Evolutionary conservation across 2,329 filamentous ascomycete genomes (phyloP).

Genomic region (Pseudogymnoascus verrucosus): DNA sequence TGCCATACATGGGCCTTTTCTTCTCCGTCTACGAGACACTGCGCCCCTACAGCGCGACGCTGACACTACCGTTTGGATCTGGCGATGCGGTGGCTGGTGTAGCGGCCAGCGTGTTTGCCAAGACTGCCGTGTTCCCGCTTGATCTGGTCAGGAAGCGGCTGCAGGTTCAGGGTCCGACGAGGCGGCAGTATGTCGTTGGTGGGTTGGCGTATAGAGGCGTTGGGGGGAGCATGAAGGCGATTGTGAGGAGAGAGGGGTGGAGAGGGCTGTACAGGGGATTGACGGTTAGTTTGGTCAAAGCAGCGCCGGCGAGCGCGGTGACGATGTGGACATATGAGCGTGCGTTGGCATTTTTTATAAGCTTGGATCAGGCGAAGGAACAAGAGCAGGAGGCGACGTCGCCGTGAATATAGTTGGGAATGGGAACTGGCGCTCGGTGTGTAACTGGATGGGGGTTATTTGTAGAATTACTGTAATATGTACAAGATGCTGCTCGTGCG

Average conservation of each 20-base stretch:
- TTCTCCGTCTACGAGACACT: constrained; percentile 82
- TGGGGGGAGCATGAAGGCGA: constrained; percentile 55
- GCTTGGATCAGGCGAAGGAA: not conserved
- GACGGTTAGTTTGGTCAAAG: constrained; percentile 78
- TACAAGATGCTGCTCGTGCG: not conserved
- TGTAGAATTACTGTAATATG: not conserved
- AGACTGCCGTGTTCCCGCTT: constrained; percentile 85
- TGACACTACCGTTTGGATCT: constrained; percentile 61
- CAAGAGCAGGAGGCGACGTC: not conserved
- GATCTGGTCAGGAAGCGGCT: constrained; percentile 88
- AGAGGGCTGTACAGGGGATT: constrained; percentile 82
- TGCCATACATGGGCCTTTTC: constrained; percentile 96
- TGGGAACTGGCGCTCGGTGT: not conserved
- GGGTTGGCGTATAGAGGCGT: constrained; percentile 51
- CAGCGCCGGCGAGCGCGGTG: constrained; percentile 70
- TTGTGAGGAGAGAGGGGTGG: constrained; percentile 64
- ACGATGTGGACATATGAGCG: constrained; percentile 74
- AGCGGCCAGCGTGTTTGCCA: constrained; percentile 69
- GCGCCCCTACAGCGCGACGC: constrained; percentile 46
- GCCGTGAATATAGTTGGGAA: not conserved
- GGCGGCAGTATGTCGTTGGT: constrained; percentile 61
- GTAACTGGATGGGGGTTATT: not conserved
- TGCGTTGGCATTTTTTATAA: constrained; percentile 33
- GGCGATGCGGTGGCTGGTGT: constrained; percentile 80
- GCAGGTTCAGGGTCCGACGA: constrained; percentile 89